Conservation (phyloP, 208 protist genomes). For the Trypanosoma scelopori region DNA sequence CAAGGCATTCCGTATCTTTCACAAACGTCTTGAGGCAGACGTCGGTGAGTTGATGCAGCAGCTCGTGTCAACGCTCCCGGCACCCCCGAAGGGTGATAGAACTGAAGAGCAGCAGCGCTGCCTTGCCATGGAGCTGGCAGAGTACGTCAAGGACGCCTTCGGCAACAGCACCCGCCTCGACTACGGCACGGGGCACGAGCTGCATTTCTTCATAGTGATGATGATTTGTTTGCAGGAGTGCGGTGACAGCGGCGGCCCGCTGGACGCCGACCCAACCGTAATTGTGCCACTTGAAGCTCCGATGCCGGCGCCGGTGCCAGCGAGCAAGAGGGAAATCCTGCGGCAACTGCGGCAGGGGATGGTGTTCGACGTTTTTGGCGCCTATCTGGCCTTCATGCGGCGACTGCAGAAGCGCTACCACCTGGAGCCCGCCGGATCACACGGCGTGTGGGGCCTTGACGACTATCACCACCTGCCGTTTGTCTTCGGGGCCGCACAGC, state of each 20-base stretch:
- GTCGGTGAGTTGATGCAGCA: constrained; percentile 45
- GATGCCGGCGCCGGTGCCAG: constrained; percentile 29
- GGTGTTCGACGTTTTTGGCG: constrained; percentile 88
- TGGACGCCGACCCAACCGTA: constrained; percentile 34
- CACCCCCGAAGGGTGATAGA: background rate
- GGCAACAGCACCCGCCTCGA: constrained; percentile 97
- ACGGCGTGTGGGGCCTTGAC: constrained; percentile 99
- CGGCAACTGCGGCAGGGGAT: constrained; percentile 63
- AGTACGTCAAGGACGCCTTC: constrained; percentile 93
- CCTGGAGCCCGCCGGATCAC: constrained; percentile 97
- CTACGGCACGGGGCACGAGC: constrained; percentile 99
- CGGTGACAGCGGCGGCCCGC: constrained; percentile 55
- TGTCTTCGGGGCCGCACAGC: constrained; percentile 95
- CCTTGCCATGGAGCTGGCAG: constrained; percentile 75
- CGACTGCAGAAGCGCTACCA: constrained; percentile 81
- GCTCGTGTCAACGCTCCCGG: constrained; percentile 50
- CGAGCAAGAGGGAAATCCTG: constrained; percentile 18
- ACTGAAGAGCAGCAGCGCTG: constrained; percentile 14
- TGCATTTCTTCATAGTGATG: constrained; percentile 95
- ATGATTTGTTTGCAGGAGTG: constrained; percentile 86
- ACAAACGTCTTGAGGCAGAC: constrained; percentile 49
- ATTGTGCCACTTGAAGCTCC: constrained; percentile 10
- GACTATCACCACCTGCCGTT: constrained; percentile 99
- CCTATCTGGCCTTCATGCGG: constrained; percentile 94
- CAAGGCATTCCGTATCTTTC: constrained; percentile 76